Evolutionary conservation across 2,329 filamentous ascomycete species (phyloP), one percentile per base, ranked within the genome.

Genomic region (Colletotrichum eleusines): DNA sequence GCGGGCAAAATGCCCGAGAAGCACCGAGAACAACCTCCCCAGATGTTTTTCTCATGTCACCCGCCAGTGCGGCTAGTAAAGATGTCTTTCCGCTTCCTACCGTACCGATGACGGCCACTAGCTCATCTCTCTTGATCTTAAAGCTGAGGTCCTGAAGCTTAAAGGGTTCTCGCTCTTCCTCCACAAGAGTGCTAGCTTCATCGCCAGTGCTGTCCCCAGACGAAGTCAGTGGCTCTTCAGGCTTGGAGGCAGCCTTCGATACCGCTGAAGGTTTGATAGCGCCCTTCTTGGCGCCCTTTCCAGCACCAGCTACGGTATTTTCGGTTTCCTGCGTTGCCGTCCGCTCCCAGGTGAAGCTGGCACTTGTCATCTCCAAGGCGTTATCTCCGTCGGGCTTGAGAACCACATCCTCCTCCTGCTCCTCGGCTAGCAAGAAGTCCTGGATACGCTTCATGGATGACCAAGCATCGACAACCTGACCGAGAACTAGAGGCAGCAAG

Each of bases 41-140:
- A 4, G 82, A 83, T 0, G 93, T 97, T 79, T 91, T 92, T 54
- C 94, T 90, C 95, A 98, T 98, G 74, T 98, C 95, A 31, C 96
- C 95, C 1, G 95, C 95, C 55, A 99, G 83, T 0, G 95, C 94
- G 42, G 94, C 92, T 3, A 99, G 88, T 1, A 99, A 83, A 0
- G 95, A 98, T 61, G 88, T 96, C 83, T 99, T 98, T 7, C 95
- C 95, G 72, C 92, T 94, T 1, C 94, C 94, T 1, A 97, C 94
- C n/a, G 89, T 88, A 38, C 94, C 94, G 76, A 97, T 97, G n/a
- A 94, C 91, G 58, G 91, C 95, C 65, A 94, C 84, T 2, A 97
- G 86, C 77, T 97, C 94, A 75, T 94, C 91, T 31, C 92, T 86
- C 8, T 91, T 90, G 62, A 94, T 87, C 5, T 86, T 82, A 44